Conservation (phyloP, 768 basidiomycete genomes). For the Terana coerulea region DNA sequence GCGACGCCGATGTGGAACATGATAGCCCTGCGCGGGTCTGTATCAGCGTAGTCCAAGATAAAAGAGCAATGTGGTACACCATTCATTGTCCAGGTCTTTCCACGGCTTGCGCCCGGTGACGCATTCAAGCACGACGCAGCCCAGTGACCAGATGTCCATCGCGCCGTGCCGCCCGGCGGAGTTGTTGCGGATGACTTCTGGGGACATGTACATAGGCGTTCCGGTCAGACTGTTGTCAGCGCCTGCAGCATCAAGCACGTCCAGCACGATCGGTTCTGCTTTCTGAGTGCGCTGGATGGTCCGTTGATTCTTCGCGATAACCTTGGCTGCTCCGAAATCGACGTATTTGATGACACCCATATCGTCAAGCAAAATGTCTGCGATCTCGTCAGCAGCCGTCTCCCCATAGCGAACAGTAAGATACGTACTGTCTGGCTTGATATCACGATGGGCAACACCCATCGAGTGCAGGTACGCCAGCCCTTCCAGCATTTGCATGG, state of each 20-base stretch:
- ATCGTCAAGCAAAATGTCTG: slow-evolving; percentile 91
- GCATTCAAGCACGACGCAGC: slow-evolving; percentile 96
- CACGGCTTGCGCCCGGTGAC: slow-evolving; percentile 97
- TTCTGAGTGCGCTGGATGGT: slow-evolving; percentile 73
- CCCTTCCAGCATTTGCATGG: slow-evolving; percentile 95
- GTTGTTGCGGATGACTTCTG: slow-evolving; percentile 96
- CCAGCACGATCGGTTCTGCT: slow-evolving; percentile 31
- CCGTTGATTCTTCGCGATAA: slow-evolving; percentile 85
- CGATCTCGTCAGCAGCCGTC: background rate
- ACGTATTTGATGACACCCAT: slow-evolving; percentile 93
- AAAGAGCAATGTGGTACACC: slow-evolving; percentile 46
- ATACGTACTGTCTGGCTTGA: slow-evolving; percentile 95
- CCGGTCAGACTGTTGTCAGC: slow-evolving; percentile 84
- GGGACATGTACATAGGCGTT: slow-evolving; percentile 99
- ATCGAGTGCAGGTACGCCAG: slow-evolving; percentile 90
- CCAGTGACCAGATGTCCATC: slow-evolving; percentile 98
- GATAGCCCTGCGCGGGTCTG: slow-evolving; percentile 73
- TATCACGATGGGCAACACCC: slow-evolving; percentile 92
- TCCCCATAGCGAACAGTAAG: background rate
- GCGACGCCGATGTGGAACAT: slow-evolving; percentile 99
- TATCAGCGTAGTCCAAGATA: background rate
- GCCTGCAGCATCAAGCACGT: slow-evolving; percentile 14
- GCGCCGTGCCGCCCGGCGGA: slow-evolving; percentile 84
- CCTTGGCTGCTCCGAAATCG: slow-evolving; percentile 96
- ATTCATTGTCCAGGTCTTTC: slow-evolving; percentile 99